Conservation (phyloP, 163 green algal species). For the Chlorella variabilis region DNA sequence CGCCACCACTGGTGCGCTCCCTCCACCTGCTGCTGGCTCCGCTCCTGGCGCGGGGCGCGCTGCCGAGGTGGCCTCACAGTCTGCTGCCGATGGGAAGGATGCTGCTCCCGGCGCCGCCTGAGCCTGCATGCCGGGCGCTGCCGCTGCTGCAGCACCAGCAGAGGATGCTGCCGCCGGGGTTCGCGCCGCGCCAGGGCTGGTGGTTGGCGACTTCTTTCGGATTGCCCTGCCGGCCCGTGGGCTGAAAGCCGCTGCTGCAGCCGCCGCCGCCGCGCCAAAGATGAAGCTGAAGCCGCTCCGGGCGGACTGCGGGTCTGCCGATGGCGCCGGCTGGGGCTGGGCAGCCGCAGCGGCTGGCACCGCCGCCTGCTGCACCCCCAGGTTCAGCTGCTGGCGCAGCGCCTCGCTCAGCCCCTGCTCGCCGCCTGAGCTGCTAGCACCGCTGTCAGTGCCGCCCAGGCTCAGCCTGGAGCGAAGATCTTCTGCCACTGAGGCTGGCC, state of each 20-base stretch:
- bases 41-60: neutral
- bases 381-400: neutral
- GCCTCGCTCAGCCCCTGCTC: neutral
- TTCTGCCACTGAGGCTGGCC: neutral
- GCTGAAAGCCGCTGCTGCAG: neutral
- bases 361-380: neutral
- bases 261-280: constrained; percentile 4
- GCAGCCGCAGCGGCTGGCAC: neutral
- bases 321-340: neutral
- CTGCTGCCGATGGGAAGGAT: neutral
- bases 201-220: neutral
- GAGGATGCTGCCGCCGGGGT: too few species aligned
- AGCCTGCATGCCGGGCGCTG: neutral
- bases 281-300: constrained; percentile 12
- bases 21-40: neutral
- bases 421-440: neutral
- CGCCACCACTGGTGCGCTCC: neutral
- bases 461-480: constrained; percentile 9
- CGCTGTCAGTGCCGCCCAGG: neutral
- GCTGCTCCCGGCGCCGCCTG: too few species aligned
- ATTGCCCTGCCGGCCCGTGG: neutral
- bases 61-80: neutral
- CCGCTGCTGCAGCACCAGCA: neutral
- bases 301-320: neutral
- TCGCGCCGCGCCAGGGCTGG: neutral